Base-by-base conservation (phyloP, 192 early-diverging fungal species). In the Coemansia sp. region DNA sequence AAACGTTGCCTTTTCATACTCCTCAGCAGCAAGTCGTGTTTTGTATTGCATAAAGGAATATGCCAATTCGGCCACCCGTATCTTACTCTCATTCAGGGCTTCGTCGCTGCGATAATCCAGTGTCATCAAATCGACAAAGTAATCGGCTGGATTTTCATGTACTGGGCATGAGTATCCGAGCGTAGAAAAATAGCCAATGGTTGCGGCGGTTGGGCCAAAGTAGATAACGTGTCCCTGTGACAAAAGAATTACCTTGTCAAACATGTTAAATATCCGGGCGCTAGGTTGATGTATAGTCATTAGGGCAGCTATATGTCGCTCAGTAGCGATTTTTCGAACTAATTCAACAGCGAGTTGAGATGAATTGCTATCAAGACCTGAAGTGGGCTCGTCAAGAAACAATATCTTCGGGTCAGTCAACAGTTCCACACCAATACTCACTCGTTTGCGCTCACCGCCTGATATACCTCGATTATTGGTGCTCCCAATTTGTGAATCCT, bases 241-340 rank as follows among this genome's bases (percentile, higher is more conserved):
- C 23, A 95, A 62, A 14, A 96, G 63, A 40, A 94, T 85, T 0
- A 94, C 86, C 53, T 90, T 86, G 78, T 96, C 92, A 78, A 96
- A 96, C 39, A 90, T 76, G 38, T 86, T 84, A 81, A 91, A 96
- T 46, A 94, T 87, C 28, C 94, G 88, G 4, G 90, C 91, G 23
- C 89, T 86, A 7, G 96, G 96, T 72, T 96, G 95, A 72, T 98
- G 96, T 66, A 98, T 94, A 4, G 92, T 94, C 75, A 94, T 90
- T 16, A 98, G 72, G 9, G 93, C 86, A 2, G 91, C 91, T 44
- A 90, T 91, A 16, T 78, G 71, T 3, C 79, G 73, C 35, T 81
- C 76, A 19, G 74, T 69, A 9, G 89, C 87, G 7, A 93, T 71
- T 28, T 80, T 66, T 55, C 77, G 72, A 37, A 91, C 85, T 8